phyloP scores from a whole-genome alignment of 306 rosid genomes.

The Trifolium pratense region DNA sequence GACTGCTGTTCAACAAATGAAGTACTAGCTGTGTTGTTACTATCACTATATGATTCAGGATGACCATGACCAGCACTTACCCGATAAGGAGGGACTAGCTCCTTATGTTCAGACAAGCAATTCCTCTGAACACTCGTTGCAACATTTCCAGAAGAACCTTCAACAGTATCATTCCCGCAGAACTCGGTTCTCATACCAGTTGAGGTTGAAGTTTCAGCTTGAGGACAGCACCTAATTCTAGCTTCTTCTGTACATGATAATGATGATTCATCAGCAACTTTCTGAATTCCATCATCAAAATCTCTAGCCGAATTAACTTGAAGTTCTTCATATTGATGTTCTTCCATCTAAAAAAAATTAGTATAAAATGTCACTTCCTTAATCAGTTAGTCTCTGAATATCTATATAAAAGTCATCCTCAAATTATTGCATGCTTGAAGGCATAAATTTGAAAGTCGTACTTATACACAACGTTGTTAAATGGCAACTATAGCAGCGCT shows the following conservation, averaged over 20 bases:
- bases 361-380: slow-evolving; percentile 37
- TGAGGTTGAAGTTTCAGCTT: slow-evolving; percentile 53
- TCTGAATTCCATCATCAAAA: slow-evolving; percentile 51
- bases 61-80: slow-evolving; percentile 66
- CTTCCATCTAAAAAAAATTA: slow-evolving; percentile 69
- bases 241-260: slow-evolving; percentile 54
- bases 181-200: slow-evolving; percentile 39
- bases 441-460: slow-evolving; percentile 30
- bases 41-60: slow-evolving; percentile 70
- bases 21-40: slow-evolving; percentile 71
- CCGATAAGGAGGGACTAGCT: slow-evolving; percentile 70
- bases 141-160: slow-evolving; percentile 56
- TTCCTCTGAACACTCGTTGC: slow-evolving; percentile 50
- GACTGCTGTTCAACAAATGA: slow-evolving; percentile 69
- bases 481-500: not conserved
- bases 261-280: slow-evolving; percentile 50
- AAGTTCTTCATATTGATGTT: slow-evolving; percentile 56
- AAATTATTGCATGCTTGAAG: slow-evolving; percentile 15
- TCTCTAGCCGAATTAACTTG: slow-evolving; percentile 51
- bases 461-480: not conserved
- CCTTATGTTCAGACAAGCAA: slow-evolving; percentile 71
- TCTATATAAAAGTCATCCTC: slow-evolving; percentile 27
- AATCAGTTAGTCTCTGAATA: slow-evolving; percentile 30
- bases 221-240: slow-evolving; percentile 44
- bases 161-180: slow-evolving; percentile 44